Base-by-base conservation (phyloP, 2,329 filamentous ascomycete species). In the Allantophomopsis cytisporea region DNA sequence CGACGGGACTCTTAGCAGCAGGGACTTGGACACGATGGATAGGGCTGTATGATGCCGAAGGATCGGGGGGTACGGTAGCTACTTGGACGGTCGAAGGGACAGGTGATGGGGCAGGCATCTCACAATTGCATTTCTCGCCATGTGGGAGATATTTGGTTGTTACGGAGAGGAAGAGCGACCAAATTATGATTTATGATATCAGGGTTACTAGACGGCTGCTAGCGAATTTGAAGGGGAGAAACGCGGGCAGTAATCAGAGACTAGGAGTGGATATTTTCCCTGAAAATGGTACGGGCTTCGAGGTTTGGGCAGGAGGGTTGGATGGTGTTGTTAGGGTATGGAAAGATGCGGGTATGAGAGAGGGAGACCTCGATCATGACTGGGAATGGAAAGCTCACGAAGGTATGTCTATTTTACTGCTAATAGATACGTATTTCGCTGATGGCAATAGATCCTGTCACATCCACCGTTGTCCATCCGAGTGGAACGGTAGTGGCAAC, bases 21-120 rank as follows among this genome's bases (percentile, higher is more conserved):
- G 76, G 75, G 7, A 80, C 75, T 0, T 75, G 75, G 70, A 78
- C 71, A 1, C 63, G 76, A 1, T 76, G 70, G 64, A 55, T 80
- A 39, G 74, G 74, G 0, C 54, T 80, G 5, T 80, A 80, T 52
- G 76, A 80, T 52, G 58, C 76, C n/a, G 56, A 61, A 8, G 68
- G 72, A 2, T 58, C 68, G 2, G 69, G 71, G 37, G 58, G 65
- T 12, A 69, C 69, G 21, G 64, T 73, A 7, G 68, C 73, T 2
- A 73, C 71, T 28, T 80, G 75, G 75, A 61, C 62, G 39, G 60
- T 86, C 41, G 64, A 68, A 31, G 63, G 61, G 10, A 69, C 71
- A 18, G 69, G 72, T 40, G 54, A 66, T 54, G 78, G 82, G 23
- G 68, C 72, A 44, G 83, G 80, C 39, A 73, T 80, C 16, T 59